phyloP scores from a whole-genome alignment of 2,329 filamentous ascomycete species.

The Chaetomium strumarium region DNA sequence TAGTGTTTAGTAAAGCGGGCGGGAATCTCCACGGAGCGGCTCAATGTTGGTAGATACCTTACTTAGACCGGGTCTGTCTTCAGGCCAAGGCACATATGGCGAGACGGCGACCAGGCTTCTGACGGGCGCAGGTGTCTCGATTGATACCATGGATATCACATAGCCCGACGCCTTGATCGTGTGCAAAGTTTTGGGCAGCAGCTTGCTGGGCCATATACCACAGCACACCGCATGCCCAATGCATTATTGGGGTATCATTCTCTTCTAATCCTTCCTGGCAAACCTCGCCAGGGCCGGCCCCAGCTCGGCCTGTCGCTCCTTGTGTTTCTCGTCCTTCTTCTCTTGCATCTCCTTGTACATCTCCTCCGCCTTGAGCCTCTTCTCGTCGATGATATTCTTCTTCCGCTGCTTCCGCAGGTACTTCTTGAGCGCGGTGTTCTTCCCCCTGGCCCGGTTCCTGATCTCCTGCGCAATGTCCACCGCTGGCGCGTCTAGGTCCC shows the following conservation, averaged over 20 bases:
- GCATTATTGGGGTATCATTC: slow-evolving; percentile 27
- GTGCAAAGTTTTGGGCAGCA: too few species aligned
- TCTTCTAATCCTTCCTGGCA: slow-evolving; percentile 57
- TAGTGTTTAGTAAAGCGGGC: background rate
- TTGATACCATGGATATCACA: background rate
- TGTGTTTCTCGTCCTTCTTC: slow-evolving; percentile 55
- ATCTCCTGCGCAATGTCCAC: slow-evolving; percentile 54
- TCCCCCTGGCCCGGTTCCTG: slow-evolving; percentile 74
- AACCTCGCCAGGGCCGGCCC: slow-evolving; percentile 85
- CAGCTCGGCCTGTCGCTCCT: slow-evolving; percentile 65
- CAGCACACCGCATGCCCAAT: background rate
- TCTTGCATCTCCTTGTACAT: slow-evolving; percentile 67
- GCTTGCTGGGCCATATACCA: background rate
- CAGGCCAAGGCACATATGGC: too few species aligned
- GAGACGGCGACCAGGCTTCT: too few species aligned
- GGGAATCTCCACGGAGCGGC: too few species aligned
- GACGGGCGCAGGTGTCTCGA: background rate
- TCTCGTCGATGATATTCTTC: slow-evolving; percentile 95
- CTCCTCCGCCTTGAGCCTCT: slow-evolving; percentile 79
- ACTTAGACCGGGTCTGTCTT: too few species aligned
- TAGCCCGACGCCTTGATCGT: background rate
- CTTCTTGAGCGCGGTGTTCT: slow-evolving; percentile 82
- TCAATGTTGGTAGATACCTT: too few species aligned
- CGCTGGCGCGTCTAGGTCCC: slow-evolving; percentile 68
- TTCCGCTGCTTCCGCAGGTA: slow-evolving; percentile 87